These are phyloP conservation scores for Carex pumila DNA, from an alignment of 176 grass and related monocot genomes.

Conservation along the genomic window DNA sequence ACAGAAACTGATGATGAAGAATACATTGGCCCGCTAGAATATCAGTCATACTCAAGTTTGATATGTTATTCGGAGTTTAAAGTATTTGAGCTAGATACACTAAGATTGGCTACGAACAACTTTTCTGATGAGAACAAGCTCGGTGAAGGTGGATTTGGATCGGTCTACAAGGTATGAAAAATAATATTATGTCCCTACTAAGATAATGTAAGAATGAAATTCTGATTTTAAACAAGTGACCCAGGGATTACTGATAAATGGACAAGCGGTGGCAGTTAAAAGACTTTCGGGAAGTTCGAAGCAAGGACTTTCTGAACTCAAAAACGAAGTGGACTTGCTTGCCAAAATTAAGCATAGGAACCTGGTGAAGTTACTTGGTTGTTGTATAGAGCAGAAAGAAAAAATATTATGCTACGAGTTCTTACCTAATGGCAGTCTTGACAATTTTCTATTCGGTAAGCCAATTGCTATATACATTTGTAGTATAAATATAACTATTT, in stretches of 20 bases:
- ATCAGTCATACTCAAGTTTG: neutral
- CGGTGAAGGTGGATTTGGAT: neutral
- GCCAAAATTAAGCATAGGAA: constrained; percentile 19
- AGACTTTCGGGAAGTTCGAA: neutral
- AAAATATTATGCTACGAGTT: constrained; percentile 29
- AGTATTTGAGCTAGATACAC: neutral
- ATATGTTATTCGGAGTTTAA: neutral
- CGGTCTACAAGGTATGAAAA: neutral
- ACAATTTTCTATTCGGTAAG: constrained; percentile 18
- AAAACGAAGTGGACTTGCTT: constrained; percentile 23
- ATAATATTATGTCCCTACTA: neutral
- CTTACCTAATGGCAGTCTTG: constrained; percentile 24
- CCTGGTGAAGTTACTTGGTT: constrained; percentile 23
- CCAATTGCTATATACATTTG: no score
- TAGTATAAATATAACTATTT: no score
- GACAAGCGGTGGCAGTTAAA: constrained; percentile 17
- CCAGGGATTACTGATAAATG: neutral
- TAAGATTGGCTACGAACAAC: neutral
- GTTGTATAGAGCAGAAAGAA: neutral
- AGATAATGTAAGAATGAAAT: neutral
- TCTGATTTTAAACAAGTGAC: neutral
- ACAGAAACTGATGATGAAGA: neutral
- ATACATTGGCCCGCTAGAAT: neutral
- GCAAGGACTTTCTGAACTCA: constrained; percentile 15
- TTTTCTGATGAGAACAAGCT: neutral